These are phyloP conservation scores for Chaetoceros muelleri DNA, from an alignment of 108 stramenopile genomes.

Conservation along the genomic window DNA sequence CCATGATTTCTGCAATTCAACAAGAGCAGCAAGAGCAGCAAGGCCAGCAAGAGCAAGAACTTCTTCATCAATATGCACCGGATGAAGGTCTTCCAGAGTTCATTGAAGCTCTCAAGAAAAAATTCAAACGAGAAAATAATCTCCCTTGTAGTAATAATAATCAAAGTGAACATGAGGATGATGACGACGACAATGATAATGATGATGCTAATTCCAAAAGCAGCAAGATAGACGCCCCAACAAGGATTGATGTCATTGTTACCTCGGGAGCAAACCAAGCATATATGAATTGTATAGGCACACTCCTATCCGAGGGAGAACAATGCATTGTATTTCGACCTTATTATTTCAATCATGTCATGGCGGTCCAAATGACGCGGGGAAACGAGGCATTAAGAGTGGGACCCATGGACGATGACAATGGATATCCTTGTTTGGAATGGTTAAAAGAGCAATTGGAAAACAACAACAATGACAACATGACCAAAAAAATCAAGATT, in stretches of 20 bases:
- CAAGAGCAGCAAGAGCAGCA: slow-evolving; percentile 7
- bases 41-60: not conserved
- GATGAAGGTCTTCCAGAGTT: slow-evolving; percentile 70
- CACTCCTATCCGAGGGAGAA: slow-evolving; percentile 38
- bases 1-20: slow-evolving; percentile 19
- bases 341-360: slow-evolving; percentile 93
- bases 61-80: slow-evolving; percentile 65
- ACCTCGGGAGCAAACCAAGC: slow-evolving; percentile 94
- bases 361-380: slow-evolving; percentile 64
- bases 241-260: slow-evolving; percentile 77
- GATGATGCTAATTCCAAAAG: too few species aligned
- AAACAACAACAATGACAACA: slow-evolving; percentile 6
- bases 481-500: slow-evolving; percentile 35
- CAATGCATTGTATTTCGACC: slow-evolving; percentile 76
- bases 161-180: too few species aligned
- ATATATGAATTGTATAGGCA: slow-evolving; percentile 76
- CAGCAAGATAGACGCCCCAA: too few species aligned
- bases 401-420: slow-evolving; percentile 31
- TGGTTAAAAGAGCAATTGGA: slow-evolving; percentile 45
- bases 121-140: slow-evolving; percentile 52
- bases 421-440: slow-evolving; percentile 41
- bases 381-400: slow-evolving; percentile 45
- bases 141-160: slow-evolving; percentile 27
- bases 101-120: slow-evolving; percentile 25
- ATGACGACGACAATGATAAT: too few species aligned